These are phyloP conservation scores for Phallus indusiatus DNA, from an alignment of 768 basidiomycete species.

Conservation along the genomic window DNA sequence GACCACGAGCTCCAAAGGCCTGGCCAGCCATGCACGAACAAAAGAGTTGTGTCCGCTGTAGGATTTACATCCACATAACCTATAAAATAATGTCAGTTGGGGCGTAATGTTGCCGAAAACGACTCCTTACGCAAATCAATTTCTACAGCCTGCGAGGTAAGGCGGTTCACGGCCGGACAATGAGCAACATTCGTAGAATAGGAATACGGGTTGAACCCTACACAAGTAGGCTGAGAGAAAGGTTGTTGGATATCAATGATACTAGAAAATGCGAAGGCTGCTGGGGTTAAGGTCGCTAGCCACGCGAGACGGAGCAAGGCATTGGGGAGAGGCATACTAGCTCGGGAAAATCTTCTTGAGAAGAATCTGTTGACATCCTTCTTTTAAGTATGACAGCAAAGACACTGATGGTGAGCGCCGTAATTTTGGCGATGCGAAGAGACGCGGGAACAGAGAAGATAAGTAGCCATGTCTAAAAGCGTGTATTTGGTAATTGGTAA, in stretches of 20 bases:
- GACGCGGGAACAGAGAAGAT: neutral
- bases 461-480: neutral
- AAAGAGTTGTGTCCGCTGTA: slow-evolving; percentile 35
- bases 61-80: slow-evolving; percentile 62
- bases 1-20: slow-evolving; percentile 70
- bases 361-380: too few relatives aligned
- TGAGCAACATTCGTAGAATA: neutral
- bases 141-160: neutral
- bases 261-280: neutral
- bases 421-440: neutral
- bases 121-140: neutral
- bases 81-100: slow-evolving; percentile 15
- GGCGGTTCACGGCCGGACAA: slow-evolving; percentile 6
- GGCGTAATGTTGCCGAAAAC: neutral
- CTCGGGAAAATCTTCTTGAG: too few relatives aligned
- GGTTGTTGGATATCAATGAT: neutral
- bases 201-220: neutral
- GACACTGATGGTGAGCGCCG: too few relatives aligned
- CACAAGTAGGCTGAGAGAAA: neutral
- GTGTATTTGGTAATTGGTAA: too few relatives aligned
- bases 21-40: slow-evolving; percentile 78
- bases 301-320: too few relatives aligned
- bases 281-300: neutral
- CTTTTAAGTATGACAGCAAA: too few relatives aligned
- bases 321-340: too few relatives aligned